These are phyloP conservation scores for Diaporthe eres DNA, from an alignment of 2,329 filamentous ascomycete species.

Conservation along the genomic window DNA sequence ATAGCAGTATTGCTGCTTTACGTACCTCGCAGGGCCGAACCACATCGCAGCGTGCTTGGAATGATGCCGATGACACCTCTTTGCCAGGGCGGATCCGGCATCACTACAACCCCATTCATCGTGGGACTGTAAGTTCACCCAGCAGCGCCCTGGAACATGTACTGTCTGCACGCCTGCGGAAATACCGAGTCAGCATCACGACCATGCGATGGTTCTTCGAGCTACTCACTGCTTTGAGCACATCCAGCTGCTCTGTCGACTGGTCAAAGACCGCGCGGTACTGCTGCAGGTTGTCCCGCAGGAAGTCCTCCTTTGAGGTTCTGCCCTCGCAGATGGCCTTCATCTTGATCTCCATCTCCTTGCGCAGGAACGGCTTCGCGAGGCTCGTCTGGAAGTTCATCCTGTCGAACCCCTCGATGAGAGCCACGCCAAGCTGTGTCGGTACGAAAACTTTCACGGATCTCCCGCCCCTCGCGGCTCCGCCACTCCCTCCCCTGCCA, in stretches of 20 bases:
- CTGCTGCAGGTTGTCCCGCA: constrained; percentile 86
- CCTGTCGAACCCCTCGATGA: constrained; percentile 94
- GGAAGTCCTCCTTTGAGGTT: constrained; percentile 79
- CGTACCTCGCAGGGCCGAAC: background rate
- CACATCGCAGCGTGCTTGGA: background rate
- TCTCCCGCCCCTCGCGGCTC: constrained; percentile 60
- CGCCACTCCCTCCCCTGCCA: constrained; percentile 56
- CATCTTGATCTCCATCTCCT: constrained; percentile 98
- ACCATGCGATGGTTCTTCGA: constrained; percentile 6
- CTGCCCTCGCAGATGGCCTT: constrained; percentile 94
- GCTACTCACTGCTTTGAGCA: constrained; percentile 71
- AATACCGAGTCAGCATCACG: constrained; percentile 40
- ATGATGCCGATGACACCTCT: background rate
- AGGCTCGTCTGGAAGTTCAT: constrained; percentile 94
- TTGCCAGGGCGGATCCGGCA: background rate
- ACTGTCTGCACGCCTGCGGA: constrained; percentile 67
- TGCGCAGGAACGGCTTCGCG: constrained; percentile 94
- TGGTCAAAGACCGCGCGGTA: constrained; percentile 90
- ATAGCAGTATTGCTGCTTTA: background rate
- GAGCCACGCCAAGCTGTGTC: constrained; percentile 88
- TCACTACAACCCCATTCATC: background rate
- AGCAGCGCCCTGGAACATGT: constrained; percentile 57
- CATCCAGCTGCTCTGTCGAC: constrained; percentile 81
- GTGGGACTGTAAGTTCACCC: background rate
- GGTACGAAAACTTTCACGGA: constrained; percentile 90